Evolutionary conservation across 768 basidiomycete genomes (phyloP), one percentile per base, ranked within the genome.

Genomic region (Crucibulum laeve): DNA sequence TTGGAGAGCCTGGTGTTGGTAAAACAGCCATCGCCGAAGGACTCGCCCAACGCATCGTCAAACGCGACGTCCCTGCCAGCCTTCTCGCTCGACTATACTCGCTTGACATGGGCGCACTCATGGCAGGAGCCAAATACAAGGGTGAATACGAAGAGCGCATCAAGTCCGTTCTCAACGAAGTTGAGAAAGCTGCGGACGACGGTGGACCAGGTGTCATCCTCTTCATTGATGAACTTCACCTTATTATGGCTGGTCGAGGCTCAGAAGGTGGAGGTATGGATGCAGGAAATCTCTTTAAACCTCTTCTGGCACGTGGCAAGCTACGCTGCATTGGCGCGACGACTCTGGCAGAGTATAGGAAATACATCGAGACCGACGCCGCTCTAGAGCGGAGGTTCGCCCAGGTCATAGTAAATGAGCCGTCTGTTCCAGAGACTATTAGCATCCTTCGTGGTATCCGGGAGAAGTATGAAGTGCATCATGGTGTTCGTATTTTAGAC

Each of bases 11-110:
- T 37, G 88, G 95, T 61, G 92, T 95, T 18, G 95, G 95, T 3
- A 99, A 99, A 68, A 96, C 94, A 0, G 82, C 91, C 18, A 89
- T 97, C 42, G 91, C 84, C 4, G 95, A 99, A 71, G 93, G 92
- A 30, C 82, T 99, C 4, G 94, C 95, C 0, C 94, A 95, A 59
- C 82, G 95, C 36, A 95, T 98, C 48, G 81, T 96, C 54, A 91
- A 93, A 53, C 82, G 92, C 38, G 94, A 97, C 64, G 91, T 93
- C 5, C 91, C 91, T 17, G 74, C 76, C 18, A 76, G 73, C 53
- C 65, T 94, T 22, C 72, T 91, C 38, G 77, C 79, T 3, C 79
- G 87, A 6, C 71, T 94, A 10, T 92, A 78, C 60, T 85, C 91
- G 4, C 74, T 98, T 24, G 94, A 96, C 59, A 89, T 96, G 87